Conservation (phyloP, 768 basidiomycete species). For the Amanita thiersii region DNA sequence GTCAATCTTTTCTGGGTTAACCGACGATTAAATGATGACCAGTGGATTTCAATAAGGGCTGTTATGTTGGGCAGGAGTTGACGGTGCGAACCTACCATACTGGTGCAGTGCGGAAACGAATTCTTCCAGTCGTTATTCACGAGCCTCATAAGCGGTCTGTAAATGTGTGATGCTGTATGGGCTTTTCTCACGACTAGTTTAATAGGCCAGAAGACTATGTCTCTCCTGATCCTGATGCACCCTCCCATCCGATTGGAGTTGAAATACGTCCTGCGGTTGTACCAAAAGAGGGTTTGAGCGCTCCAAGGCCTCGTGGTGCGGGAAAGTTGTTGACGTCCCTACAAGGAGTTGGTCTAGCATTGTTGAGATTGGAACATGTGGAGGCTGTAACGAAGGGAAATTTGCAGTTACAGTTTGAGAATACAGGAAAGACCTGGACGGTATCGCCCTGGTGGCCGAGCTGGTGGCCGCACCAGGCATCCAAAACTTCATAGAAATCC, state of each 20-base stretch:
- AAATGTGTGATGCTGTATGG: not conserved
- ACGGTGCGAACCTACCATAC: slow-evolving; percentile 96
- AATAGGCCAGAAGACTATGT: slow-evolving; percentile 14
- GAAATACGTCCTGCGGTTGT: slow-evolving; percentile 28
- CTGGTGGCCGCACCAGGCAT: slow-evolving; percentile 43
- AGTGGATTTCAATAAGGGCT: slow-evolving; percentile 97
- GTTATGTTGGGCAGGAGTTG: slow-evolving; percentile 96
- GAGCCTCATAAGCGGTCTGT: slow-evolving; percentile 26
- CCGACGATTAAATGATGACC: slow-evolving; percentile 9
- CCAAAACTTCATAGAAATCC: not conserved
- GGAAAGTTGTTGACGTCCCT: slow-evolving; percentile 66
- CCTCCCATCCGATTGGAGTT: slow-evolving; percentile 10
- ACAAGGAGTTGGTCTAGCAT: slow-evolving; percentile 61
- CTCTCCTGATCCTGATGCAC: slow-evolving; percentile 15
- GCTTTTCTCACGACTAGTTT: not conserved
- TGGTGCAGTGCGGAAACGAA: slow-evolving; percentile 83
- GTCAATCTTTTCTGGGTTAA: slow-evolving; percentile 4
- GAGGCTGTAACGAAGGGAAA: slow-evolving; percentile 43
- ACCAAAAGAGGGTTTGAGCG: slow-evolving; percentile 17
- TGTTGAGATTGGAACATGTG: slow-evolving; percentile 74
- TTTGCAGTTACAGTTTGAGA: slow-evolving; percentile 30
- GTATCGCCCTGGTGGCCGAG: slow-evolving; percentile 63
- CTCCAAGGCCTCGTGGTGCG: slow-evolving; percentile 57
- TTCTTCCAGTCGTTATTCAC: slow-evolving; percentile 69
- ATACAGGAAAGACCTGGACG: slow-evolving; percentile 27